These are phyloP conservation scores for Rubia peregrina DNA, from an alignment of 305 asterid species.

Conservation along the genomic window DNA sequence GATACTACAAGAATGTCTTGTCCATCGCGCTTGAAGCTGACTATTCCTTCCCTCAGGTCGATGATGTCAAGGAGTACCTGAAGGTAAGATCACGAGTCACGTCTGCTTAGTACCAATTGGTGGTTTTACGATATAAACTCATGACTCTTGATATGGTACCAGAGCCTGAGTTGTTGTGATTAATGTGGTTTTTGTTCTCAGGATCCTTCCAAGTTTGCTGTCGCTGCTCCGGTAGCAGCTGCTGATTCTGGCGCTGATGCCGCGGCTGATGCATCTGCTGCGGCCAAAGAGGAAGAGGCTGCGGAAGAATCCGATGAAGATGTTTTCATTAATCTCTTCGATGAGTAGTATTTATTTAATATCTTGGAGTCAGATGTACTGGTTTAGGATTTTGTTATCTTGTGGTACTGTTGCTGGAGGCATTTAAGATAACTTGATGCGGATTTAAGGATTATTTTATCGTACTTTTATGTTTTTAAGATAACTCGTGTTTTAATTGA, in stretches of 20 bases:
- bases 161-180: too few species aligned
- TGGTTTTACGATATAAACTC: too few species aligned
- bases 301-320: constrained; percentile 64
- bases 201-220: constrained; percentile 84
- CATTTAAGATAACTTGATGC: too few species aligned
- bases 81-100: constrained; percentile 29
- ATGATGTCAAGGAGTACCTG: constrained; percentile 78
- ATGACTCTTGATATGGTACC: too few species aligned
- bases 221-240: constrained; percentile 49
- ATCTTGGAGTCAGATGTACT: too few species aligned
- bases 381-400: too few species aligned
- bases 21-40: constrained; percentile 64
- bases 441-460: too few species aligned
- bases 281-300: constrained; percentile 50
- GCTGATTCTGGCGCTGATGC: constrained; percentile 36
- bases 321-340: constrained; percentile 60
- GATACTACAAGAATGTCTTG: constrained; percentile 70
- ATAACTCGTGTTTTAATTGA: too few species aligned
- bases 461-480: too few species aligned
- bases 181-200: constrained; percentile 15
- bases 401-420: too few species aligned
- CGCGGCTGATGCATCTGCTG: constrained; percentile 35
- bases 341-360: background rate
- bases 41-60: constrained; percentile 79
- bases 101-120: too few species aligned